phyloP scores from a whole-genome alignment of 805 yeast genomes.

The Pichia deserticola region DNA sequence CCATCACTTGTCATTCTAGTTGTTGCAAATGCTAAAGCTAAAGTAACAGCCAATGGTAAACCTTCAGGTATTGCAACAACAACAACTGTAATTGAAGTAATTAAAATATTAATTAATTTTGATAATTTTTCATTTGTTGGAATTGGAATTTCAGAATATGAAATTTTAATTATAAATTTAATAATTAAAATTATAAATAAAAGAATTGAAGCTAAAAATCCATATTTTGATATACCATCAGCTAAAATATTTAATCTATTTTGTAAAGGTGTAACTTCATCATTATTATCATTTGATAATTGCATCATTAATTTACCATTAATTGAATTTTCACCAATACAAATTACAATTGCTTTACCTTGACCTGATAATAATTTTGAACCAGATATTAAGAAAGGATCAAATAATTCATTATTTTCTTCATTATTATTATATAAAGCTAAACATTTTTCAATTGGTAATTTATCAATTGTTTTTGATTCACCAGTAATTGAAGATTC shows the following conservation, averaged over 20 bases:
- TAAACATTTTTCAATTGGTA: slow-evolving; percentile 36
- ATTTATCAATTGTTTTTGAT: slow-evolving; percentile 70
- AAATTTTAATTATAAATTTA: slow-evolving; percentile 58
- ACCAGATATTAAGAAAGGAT: slow-evolving; percentile 87
- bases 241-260: slow-evolving; percentile 75
- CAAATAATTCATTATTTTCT: slow-evolving; percentile 42
- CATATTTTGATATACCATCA: slow-evolving; percentile 92
- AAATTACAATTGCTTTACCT: slow-evolving; percentile 79
- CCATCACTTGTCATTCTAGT: slow-evolving; percentile 97
- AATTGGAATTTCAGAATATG: slow-evolving; percentile 35
- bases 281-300: slow-evolving; percentile 65
- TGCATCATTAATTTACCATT: slow-evolving; percentile 90
- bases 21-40: slow-evolving; percentile 96
- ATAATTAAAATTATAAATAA: slow-evolving; percentile 73
- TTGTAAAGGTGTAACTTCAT: slow-evolving; percentile 85
- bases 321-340: slow-evolving; percentile 84
- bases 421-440: slow-evolving; percentile 28
- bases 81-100: slow-evolving; percentile 84
- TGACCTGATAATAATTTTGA: slow-evolving; percentile 81
- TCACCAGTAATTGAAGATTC: slow-evolving; percentile 95
- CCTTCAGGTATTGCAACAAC: slow-evolving; percentile 99
- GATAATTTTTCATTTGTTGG: slow-evolving; percentile 74
- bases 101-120: slow-evolving; percentile 73
- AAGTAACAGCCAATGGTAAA: slow-evolving; percentile 91
- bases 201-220: slow-evolving; percentile 76